Conservation (phyloP, 768 basidiomycete genomes). For the Amyloporia xantha region DNA sequence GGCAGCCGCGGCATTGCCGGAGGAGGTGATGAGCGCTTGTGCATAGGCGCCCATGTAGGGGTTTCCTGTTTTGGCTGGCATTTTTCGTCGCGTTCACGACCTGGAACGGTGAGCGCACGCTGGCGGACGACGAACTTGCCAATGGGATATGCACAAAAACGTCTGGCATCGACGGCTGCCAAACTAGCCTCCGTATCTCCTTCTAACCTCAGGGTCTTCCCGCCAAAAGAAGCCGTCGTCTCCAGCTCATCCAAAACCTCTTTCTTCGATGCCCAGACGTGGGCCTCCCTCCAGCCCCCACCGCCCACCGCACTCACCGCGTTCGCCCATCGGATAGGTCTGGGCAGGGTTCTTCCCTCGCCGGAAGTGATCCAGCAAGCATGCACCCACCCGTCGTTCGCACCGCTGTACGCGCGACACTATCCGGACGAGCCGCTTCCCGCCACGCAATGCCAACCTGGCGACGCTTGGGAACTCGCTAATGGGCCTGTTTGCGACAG, state of each 20-base stretch:
- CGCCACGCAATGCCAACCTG: slow-evolving; percentile 68
- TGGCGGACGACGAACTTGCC: slow-evolving; percentile 16
- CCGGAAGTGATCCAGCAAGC: slow-evolving; percentile 58
- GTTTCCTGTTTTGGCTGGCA: background rate
- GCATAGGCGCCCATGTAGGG: background rate
- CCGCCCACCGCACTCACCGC: slow-evolving; percentile 66
- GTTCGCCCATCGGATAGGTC: slow-evolving; percentile 71
- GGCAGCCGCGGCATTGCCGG: too few species aligned
- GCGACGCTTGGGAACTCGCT: slow-evolving; percentile 77
- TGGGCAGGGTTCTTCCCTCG: slow-evolving; percentile 47
- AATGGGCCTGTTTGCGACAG: slow-evolving; percentile 84
- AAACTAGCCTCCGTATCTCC: slow-evolving; percentile 48
- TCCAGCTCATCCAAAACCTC: slow-evolving; percentile 15
- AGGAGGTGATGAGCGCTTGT: too few species aligned
- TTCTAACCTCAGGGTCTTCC: slow-evolving; percentile 49
- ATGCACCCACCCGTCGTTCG: slow-evolving; percentile 74
- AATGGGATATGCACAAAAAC: slow-evolving; percentile 59
- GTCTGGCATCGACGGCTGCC: slow-evolving; percentile 42
- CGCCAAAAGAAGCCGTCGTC: slow-evolving; percentile 47
- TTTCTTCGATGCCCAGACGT: slow-evolving; percentile 57
- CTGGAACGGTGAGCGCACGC: slow-evolving; percentile 11
- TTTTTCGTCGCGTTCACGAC: slow-evolving; percentile 12
- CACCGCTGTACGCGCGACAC: slow-evolving; percentile 47
- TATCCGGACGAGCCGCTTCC: slow-evolving; percentile 49
- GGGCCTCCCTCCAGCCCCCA: slow-evolving; percentile 68